Evolutionary conservation across 2,329 filamentous ascomycete species (phyloP).

Genomic region (Pyrenophora graminea): DNA sequence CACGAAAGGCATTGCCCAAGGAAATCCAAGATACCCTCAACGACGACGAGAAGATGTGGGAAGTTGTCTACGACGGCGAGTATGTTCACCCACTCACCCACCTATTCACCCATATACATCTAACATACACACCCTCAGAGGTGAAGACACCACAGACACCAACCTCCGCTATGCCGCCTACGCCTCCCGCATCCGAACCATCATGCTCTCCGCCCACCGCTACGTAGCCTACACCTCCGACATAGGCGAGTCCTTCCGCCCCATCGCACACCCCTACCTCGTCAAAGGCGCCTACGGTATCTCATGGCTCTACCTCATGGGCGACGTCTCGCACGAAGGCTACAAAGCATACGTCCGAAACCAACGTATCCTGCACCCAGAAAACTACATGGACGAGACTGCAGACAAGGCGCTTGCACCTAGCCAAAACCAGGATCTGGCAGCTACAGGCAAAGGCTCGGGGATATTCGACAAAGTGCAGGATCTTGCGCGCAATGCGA

Average conservation of each 20-base stretch:
- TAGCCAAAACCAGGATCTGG: constrained; percentile 47
- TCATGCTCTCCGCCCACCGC: constrained; percentile 86
- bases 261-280: constrained; percentile 82
- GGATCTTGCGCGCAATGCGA: constrained; percentile 30
- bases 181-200: constrained; percentile 79
- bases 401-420: constrained; percentile 16
- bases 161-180: constrained; percentile 92
- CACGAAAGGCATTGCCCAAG: constrained; percentile 57
- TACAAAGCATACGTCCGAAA: constrained; percentile 94
- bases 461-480: constrained; percentile 24
- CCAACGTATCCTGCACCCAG: constrained; percentile 72
- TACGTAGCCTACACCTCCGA: constrained; percentile 98
- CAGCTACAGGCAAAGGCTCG: constrained; percentile 20
- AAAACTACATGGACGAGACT: constrained; percentile 46
- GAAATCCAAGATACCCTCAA: constrained; percentile 62
- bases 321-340: constrained; percentile 89
- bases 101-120: not conserved
- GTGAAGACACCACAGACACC: constrained; percentile 79
- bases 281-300: constrained; percentile 85
- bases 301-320: constrained; percentile 89
- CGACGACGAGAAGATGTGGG: constrained; percentile 73
- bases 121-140: constrained; percentile 51
- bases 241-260: constrained; percentile 94
- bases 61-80: constrained; percentile 78
- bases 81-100: constrained; percentile 53